Conservation (phyloP, 306 rosid species). For the Corylus americana region DNA sequence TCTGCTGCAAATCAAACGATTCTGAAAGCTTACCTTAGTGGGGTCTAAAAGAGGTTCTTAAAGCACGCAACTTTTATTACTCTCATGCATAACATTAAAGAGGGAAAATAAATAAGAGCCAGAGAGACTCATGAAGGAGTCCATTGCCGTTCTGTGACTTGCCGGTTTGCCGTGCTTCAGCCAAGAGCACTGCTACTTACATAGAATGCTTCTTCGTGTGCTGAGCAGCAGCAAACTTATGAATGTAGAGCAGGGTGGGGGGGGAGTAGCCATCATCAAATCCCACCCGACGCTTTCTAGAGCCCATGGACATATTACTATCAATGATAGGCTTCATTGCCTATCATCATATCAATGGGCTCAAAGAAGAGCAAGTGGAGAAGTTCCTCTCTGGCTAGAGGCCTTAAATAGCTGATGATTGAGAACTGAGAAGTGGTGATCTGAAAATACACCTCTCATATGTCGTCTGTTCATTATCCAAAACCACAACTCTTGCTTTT, state of each 20-base stretch:
- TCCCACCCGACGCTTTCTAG: slow-evolving; percentile 36
- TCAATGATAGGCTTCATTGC: slow-evolving; percentile 44
- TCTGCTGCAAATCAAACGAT: slow-evolving; percentile 42
- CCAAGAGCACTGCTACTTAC: slow-evolving; percentile 40
- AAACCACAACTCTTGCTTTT: slow-evolving; percentile 22
- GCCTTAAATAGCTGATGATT: slow-evolving; percentile 62
- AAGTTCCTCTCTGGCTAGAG: slow-evolving; percentile 34
- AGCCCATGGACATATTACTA: slow-evolving; percentile 48
- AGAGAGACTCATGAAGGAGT: slow-evolving; percentile 48
- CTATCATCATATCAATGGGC: slow-evolving; percentile 35
- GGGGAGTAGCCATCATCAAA: slow-evolving; percentile 19
- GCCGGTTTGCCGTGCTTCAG: slow-evolving; percentile 69
- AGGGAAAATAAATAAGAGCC: slow-evolving; percentile 29
- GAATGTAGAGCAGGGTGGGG: slow-evolving; percentile 32
- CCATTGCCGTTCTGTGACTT: slow-evolving; percentile 90
- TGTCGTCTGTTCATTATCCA: slow-evolving; percentile 42
- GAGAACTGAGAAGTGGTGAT: slow-evolving; percentile 13
- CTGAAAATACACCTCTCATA: not conserved
- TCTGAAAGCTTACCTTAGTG: slow-evolving; percentile 30
- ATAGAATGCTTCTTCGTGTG: slow-evolving; percentile 29
- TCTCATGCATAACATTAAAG: slow-evolving; percentile 25
- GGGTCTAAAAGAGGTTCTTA: slow-evolving; percentile 19
- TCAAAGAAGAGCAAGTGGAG: slow-evolving; percentile 47
- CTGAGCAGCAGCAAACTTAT: slow-evolving; percentile 51
- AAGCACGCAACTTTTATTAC: slow-evolving; percentile 43